These are phyloP conservation scores for Cladosporium sp. DNA, from an alignment of 2,329 filamentous ascomycete species.

Conservation along the genomic window DNA sequence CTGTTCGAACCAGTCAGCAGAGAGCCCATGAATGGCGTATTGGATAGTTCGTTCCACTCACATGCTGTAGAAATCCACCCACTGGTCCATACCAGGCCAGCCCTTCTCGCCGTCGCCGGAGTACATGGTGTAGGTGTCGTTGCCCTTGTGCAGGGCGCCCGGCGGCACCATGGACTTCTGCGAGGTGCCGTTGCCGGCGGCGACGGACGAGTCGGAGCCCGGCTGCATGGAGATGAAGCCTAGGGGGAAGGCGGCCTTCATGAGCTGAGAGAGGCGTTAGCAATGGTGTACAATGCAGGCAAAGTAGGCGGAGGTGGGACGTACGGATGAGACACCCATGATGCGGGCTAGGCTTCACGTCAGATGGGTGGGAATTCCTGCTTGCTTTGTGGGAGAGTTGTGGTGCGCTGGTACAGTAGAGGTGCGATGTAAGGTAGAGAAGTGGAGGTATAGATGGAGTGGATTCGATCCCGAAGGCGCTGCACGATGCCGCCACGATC, in stretches of 20 bases:
- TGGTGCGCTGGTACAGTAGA: neutral
- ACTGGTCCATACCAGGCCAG: constrained; percentile 32
- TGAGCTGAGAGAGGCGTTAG: neutral
- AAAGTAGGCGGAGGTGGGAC: neutral
- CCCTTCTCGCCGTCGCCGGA: constrained; percentile 32
- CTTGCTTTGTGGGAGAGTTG: neutral
- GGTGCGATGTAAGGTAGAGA: neutral
- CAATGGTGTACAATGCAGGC: neutral
- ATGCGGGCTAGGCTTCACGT: neutral
- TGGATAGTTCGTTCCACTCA: constrained; percentile 9
- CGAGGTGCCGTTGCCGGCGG: neutral
- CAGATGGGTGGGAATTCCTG: neutral
- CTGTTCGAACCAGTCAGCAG: neutral
- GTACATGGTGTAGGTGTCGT: constrained; percentile 24
- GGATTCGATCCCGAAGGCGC: neutral
- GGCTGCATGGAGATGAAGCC: constrained; percentile 6
- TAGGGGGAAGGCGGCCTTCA: constrained; percentile 9
- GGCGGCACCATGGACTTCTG: neutral
- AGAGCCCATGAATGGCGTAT: neutral
- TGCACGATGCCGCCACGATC: neutral
- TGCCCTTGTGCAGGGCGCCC: neutral
- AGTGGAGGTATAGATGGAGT: neutral
- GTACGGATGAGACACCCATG: constrained; percentile 5
- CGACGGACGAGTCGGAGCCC: neutral
- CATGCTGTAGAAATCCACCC: constrained; percentile 33